Evolutionary conservation across 1,284 basidiomycete genomes (phyloP), one percentile per base, ranked within the genome.

Genomic region (Pascua guehoae): DNA sequence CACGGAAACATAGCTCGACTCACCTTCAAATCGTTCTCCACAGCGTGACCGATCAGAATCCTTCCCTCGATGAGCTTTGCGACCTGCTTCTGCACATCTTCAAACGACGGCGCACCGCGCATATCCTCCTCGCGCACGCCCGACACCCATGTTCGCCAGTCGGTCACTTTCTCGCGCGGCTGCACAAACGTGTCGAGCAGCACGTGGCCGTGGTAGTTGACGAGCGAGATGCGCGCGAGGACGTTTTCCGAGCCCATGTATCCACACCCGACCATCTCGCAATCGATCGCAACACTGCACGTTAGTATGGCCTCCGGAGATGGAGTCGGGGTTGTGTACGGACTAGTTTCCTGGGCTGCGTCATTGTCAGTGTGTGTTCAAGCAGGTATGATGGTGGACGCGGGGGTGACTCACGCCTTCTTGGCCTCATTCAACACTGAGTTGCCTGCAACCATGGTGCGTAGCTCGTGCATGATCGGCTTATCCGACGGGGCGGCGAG

Each of bases 251-350:
- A 63, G 11, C 91, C 93, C 38, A 88, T 82, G 10, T 85, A 82
- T 0, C 94, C 93, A 8, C 98, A 85, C 1, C 94, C 94, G 4
- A 98, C 95, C 94, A 98, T 98, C 78, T 98, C 94, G 67, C 94
- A 97, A 74, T 98, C 94, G 45, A 98, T 79, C 0, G 91, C 86
- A 37, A 95, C 53, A 53, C 63, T 64, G 44, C 4, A 32, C 24
- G 49, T 56, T 12, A 50, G 49, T 40, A 15, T 8, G 48, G 16
- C 16, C 5, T 11, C 4, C 18, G 17, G 36, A 7, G 24, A 4
- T 32, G 7, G 24, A 32, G 24, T 32, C 7, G 24, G 24, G 3
- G 24, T 7, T 32, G 7, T 32, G 7, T 32, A 32, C 24, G 24
- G 7, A 32, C 24, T 32, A 47, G 24, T 45, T 42, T 42, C 32